Percentiles rank a stretch among this genome's conserved stretches.
Evolutionary conservation across 768 basidiomycete genomes (phyloP).

Genomic region (Daedaleopsis sinensis): DNA sequence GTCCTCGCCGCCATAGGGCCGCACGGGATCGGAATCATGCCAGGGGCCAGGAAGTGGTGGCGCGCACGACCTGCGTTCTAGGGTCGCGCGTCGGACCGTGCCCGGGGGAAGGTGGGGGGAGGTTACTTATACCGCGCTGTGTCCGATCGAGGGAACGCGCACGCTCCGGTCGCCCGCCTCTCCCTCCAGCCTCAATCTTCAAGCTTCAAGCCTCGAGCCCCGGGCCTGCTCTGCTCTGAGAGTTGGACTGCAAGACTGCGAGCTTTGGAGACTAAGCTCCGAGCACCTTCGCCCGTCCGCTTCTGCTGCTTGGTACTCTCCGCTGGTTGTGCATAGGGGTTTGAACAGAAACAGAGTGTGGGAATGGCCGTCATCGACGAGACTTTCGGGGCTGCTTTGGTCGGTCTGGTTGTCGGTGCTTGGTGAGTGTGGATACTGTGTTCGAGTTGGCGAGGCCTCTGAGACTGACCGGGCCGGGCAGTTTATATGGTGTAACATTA

Average conservation of each 20-base stretch:
- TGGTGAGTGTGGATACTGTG: slow-evolving; percentile 36
- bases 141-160: neutral
- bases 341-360: neutral
- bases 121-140: neutral
- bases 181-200: too few relatives aligned
- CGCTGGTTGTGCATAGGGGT: neutral
- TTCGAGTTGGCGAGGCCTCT: slow-evolving; percentile 2
- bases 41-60: neutral
- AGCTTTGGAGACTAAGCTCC: too few relatives aligned
- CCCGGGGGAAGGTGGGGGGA: neutral
- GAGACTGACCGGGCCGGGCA: slow-evolving; percentile 21
- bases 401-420: slow-evolving; percentile 47
- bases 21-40: too few relatives aligned
- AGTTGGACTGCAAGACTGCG: too few relatives aligned
- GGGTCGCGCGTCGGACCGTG: neutral
- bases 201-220: too few relatives aligned
- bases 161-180: too few relatives aligned
- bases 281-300: too few relatives aligned
- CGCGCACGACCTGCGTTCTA: neutral
- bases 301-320: neutral
- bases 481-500: slow-evolving; percentile 51
- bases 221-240: too few relatives aligned
- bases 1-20: too few relatives aligned
- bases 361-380: slow-evolving; percentile 15
- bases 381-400: slow-evolving; percentile 48